Evolutionary conservation across 768 basidiomycete species (phyloP), one percentile per base, ranked within the genome.

Genomic region (Trametes maxima): DNA sequence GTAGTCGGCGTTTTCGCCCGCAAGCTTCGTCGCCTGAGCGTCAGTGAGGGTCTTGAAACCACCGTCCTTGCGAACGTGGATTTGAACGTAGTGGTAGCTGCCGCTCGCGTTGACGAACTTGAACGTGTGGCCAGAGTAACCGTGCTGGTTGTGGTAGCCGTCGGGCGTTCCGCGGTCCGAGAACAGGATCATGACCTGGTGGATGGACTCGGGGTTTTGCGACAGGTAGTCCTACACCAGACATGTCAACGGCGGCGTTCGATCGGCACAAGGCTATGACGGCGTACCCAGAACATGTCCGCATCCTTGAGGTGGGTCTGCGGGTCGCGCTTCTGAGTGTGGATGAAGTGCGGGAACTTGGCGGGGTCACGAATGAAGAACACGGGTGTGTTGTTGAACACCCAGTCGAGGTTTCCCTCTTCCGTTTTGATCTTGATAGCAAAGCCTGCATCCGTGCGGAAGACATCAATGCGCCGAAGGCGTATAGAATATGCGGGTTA

Each of bases 121-220:
- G 82, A 82, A 92, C 35, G 95, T 89, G 82, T 97, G 94, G 16
- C 95, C 92, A 51, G 91, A 92, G 80, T 95, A 97, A 2, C 94
- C 95, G 76, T 98, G 92, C 86, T 86, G 80, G 63, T 87, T 79
- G 76, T 91, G 87, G 78, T 79, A 95, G n/a, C 85, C 94, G 75
- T 87, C 88, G 62, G 96, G 95, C 57, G 94, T 97, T 48, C 93
- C 89, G 69, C 95, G 92, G 76, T 98, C 95, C n/a, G 91, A 91
- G 79, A 97, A 89, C 60, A 93, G 82, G 73, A 95, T 95, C 83
- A 92, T 81, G 69, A 92, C 79, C 76, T 94, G 92, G 74, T 94
- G 91, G 60, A 90, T 91, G 19, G 92, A 90, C 77, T 95, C 92
- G 11, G 92, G 90, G 77, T 92, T 93, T 73, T 92, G 87, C 33